Evolutionary conservation across 805 yeast genomes (phyloP), one percentile per base, ranked within the genome.

Genomic region (Schwanniomyces occidentalis): DNA sequence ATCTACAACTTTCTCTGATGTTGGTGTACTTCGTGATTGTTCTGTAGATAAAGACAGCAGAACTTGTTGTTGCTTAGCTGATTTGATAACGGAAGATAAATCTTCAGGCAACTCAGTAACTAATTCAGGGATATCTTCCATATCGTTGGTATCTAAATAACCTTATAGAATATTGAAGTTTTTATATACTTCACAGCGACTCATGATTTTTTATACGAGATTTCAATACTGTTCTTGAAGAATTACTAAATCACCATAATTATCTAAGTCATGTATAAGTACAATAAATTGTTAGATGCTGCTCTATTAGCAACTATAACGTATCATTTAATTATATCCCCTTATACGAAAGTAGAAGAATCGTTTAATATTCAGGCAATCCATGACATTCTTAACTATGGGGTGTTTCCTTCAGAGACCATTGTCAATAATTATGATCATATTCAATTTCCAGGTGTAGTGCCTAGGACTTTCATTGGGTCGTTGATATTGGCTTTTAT

Each of bases 301-400:
- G 46, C 63, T 5, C 55, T 82, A 10, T 41, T 84, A 14, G 65
- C 61, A 3, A 54, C 73, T 5, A 69, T 84, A 8, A 54, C 69
- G 2, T 58, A 61, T 30, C 80, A 82, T 52, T 47, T 84, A 41
- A 43, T 65, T 8, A 48, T 75, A 2, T 73, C 96, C 0, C 97
- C 96, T 0, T 87, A 65, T 58, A 83, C 97, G 2, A 91, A 91
- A 60, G 96, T 91, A 0, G 97, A 91, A 56, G 98, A 91, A 56
- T 86, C 96, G 18, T 91, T 91, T 69, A 86, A 82, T 48, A 66
- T 86, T 28, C 97, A 91, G 51, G 97, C 97, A 0, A 69, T 87
- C 26, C 89, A 90, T 52, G 97, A 91, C 50, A 68, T 89, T 27
- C 44, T 86, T 32, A 72, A 74, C 43, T 71, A 78, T 52, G 96